Conservation (phyloP, 805 yeast genomes). For the Metschnikowia santaceciliae region DNA sequence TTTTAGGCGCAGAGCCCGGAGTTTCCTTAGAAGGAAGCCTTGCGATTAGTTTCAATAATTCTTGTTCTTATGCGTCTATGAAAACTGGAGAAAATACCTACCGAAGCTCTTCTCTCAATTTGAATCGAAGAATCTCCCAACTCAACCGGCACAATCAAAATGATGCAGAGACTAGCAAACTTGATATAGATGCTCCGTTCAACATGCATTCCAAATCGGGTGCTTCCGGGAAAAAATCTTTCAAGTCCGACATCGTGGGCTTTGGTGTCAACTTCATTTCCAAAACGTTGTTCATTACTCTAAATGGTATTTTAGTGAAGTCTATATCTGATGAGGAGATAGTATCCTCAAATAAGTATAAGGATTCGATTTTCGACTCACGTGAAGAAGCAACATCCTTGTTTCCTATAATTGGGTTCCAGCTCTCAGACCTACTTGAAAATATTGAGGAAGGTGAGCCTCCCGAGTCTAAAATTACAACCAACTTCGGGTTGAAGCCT, state of each 20-base stretch:
- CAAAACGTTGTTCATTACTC: conserved; percentile 67
- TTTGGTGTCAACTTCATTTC: conserved; percentile 74
- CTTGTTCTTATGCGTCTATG: conserved; percentile 35
- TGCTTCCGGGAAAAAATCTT: conserved; percentile 31
- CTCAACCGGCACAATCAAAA: conserved; percentile 23
- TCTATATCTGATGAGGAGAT: conserved; percentile 13
- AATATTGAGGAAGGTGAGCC: conserved; percentile 5
- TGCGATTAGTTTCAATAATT: conserved; percentile 39
- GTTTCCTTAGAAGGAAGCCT: conserved; percentile 37
- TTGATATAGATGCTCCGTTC: conserved; percentile 36
- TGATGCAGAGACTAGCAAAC: conserved; percentile 30
- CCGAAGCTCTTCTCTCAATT: conserved; percentile 30
- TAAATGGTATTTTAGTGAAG: conserved; percentile 59
- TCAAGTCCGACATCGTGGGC: conserved; percentile 63
- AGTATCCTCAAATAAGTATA: conserved; percentile 31
- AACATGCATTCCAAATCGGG: conserved; percentile 19
- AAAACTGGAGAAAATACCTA: conserved; percentile 28
- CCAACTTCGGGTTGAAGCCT: conserved; percentile 56
- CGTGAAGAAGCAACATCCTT: conserved; percentile 9
- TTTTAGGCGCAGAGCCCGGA: conserved; percentile 35
- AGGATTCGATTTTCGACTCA: conserved; percentile 32
- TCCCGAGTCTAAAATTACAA: conserved; percentile 27
- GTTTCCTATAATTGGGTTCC: conserved; percentile 18
- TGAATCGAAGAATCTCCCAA: conserved; percentile 35
- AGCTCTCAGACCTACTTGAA: conserved; percentile 8